Conservation (phyloP, 2,329 filamentous ascomycete genomes). For the Fusarium euwallaceae region DNA sequence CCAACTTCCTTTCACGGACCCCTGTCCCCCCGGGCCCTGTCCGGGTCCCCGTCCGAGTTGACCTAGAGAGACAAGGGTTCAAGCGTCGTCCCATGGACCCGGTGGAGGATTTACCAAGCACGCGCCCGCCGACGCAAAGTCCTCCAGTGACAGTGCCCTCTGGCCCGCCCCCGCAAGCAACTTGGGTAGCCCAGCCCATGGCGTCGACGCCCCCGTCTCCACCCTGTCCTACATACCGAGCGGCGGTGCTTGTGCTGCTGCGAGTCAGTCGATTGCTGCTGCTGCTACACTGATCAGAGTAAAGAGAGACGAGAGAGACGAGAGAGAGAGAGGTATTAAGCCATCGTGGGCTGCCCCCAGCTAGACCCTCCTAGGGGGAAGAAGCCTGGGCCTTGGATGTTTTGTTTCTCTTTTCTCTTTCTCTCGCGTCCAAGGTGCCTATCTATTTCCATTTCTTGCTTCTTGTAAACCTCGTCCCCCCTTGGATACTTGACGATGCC, state of each 20-base stretch:
- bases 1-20: neutral
- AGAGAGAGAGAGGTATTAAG: slow-evolving; percentile 37
- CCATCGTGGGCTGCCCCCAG: slow-evolving; percentile 37
- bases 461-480: neutral
- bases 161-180: slow-evolving; percentile 47
- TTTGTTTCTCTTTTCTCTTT: neutral
- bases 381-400: slow-evolving; percentile 6
- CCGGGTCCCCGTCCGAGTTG: neutral
- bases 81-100: slow-evolving; percentile 4
- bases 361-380: slow-evolving; percentile 1
- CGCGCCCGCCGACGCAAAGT: neutral
- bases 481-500: neutral
- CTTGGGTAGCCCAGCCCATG: slow-evolving; percentile 18
- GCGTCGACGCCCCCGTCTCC: slow-evolving; percentile 27
- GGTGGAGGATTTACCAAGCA: slow-evolving; percentile 8
- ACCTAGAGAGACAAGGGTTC: neutral
- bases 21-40: neutral
- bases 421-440: neutral
- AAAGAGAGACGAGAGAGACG: neutral
- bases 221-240: slow-evolving; percentile 33
- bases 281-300: neutral
- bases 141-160: slow-evolving; percentile 28
- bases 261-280: slow-evolving; percentile 41
- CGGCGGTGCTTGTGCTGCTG: neutral
- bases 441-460: neutral